Evolutionary conservation across 768 basidiomycete genomes (phyloP), one percentile per base, ranked within the genome.

Genomic region (Phaeotremella fagi): DNA sequence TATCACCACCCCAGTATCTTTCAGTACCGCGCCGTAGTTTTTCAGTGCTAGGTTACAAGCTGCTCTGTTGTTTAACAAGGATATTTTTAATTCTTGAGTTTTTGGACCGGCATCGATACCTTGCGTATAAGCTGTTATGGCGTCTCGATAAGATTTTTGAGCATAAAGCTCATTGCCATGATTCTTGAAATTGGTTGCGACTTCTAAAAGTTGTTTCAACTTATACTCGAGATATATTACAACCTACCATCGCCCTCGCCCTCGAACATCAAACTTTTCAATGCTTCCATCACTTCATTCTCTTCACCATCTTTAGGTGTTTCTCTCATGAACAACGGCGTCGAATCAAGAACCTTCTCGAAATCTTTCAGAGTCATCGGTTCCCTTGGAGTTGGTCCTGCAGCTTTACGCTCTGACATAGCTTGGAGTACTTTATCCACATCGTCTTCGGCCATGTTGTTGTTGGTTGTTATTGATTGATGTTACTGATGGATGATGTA

Each of bases 111-210:
- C 88, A 51, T 91, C 88, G 23, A 98, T 64, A 1, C 87, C 94
- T 71, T 92, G 88, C 0, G 85, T 83, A 72, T 98, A 99, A 72
- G 97, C 95, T 0, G 83, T 82, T 6, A 85, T 55, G 0, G 95
- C 95, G 72, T 98, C 91, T 31, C 88, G 82, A 73, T 82, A 87
- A 37, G 88, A 82, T 68, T 88, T 89, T 25, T 85, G 85, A 60
- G 83, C 85, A 77, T 87, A 94, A 66, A 94, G 89, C 50, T 92
- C 90, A 70, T 97, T 98, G 3, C 91, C 95, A 70, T 94, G 89
- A 48, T 89, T 84, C 73, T 95, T 97, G 76, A 97, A 95, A 68
- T 87, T 91, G 56, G 82, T 80, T 1, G 94, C 90, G 59, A 90
- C 79, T 73, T 98, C 95, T 94, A 59, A 54, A 12, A 31, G 22